Conservation (phyloP, 495 filamentous ascomycete genomes). For the Sporormia fimetaria region DNA sequence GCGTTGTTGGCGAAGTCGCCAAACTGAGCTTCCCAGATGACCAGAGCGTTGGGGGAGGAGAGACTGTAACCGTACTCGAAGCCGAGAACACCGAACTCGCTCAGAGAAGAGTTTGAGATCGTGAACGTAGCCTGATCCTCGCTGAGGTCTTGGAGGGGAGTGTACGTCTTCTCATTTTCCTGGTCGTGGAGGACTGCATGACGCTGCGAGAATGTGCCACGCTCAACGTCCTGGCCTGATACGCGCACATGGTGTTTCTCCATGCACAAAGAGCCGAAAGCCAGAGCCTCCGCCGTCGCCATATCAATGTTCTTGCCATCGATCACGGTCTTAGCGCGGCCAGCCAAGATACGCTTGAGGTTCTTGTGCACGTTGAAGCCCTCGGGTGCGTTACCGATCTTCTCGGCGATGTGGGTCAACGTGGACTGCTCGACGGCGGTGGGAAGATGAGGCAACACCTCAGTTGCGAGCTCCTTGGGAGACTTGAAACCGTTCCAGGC, state of each 20-base stretch:
- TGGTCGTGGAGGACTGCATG: slow-evolving; percentile 97
- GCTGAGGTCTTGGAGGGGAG: slow-evolving; percentile 77
- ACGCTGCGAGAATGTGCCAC: slow-evolving; percentile 97
- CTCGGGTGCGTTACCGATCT: slow-evolving; percentile 64
- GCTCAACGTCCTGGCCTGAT: slow-evolving; percentile 96
- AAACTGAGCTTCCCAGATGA: slow-evolving; percentile 99
- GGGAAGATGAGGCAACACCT: slow-evolving; percentile 84
- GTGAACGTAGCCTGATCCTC: slow-evolving; percentile 87
- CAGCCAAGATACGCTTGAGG: slow-evolving; percentile 87
- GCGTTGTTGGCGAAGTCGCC: slow-evolving; percentile 99
- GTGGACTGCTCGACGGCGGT: slow-evolving; percentile 63
- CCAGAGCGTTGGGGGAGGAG: slow-evolving; percentile 87
- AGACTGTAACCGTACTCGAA: slow-evolving; percentile 99
- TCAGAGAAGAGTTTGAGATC: slow-evolving; percentile 93
- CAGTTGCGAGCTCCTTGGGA: slow-evolving; percentile 90
- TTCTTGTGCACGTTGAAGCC: slow-evolving; percentile 85
- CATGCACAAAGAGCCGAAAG: slow-evolving; percentile 78
- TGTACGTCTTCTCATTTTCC: slow-evolving; percentile 82
- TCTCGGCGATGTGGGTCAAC: slow-evolving; percentile 66
- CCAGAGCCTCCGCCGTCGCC: slow-evolving; percentile 92
- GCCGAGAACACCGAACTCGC: slow-evolving; percentile 87
- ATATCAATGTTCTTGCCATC: slow-evolving; percentile 95
- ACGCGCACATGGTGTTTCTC: slow-evolving; percentile 96
- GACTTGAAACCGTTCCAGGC: slow-evolving; percentile 99
- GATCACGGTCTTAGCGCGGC: slow-evolving; percentile 80